phyloP scores from a whole-genome alignment of 2,329 filamentous ascomycete species.

The Pseudofabraea citricarpa region DNA sequence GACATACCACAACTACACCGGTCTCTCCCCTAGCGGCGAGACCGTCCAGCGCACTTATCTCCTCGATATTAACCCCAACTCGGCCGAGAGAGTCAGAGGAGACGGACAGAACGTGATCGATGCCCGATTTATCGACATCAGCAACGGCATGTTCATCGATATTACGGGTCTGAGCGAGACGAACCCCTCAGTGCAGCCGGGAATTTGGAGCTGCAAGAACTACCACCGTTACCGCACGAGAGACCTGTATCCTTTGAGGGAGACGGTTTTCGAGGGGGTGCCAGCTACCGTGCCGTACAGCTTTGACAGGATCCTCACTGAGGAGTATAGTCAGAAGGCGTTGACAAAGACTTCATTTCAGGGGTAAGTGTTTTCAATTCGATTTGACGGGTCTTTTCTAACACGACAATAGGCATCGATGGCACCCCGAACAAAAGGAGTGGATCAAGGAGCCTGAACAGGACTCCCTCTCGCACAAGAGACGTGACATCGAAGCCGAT shows the following conservation, averaged over 20 bases:
- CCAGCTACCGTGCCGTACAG: constrained; percentile 64
- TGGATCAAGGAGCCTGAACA: constrained; percentile 45
- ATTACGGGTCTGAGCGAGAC: constrained; percentile 74
- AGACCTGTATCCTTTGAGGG: constrained; percentile 74
- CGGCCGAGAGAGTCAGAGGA: constrained; percentile 53
- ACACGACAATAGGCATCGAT: constrained; percentile 47
- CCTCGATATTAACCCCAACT: constrained; percentile 72
- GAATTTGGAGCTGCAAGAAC: constrained; percentile 77
- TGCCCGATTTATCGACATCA: constrained; percentile 74
- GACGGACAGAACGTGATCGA: constrained; percentile 78
- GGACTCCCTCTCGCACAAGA: not conserved
- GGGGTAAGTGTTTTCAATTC: constrained; percentile 42
- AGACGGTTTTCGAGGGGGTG: constrained; percentile 71
- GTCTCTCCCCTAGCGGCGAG: constrained; percentile 36
- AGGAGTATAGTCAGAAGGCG: constrained; percentile 61
- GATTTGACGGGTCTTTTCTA: not conserved
- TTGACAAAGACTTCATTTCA: constrained; percentile 56
- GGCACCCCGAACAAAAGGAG: constrained; percentile 51
- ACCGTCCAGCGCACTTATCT: constrained; percentile 54
- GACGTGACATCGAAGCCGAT: not conserved
- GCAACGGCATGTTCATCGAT: constrained; percentile 76
- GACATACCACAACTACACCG: constrained; percentile 41
- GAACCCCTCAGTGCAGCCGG: constrained; percentile 51
- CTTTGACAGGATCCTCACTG: constrained; percentile 59
- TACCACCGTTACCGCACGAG: constrained; percentile 63